phyloP scores from a whole-genome alignment of 345 rosid species.

The Cardiospermum halicacabum region DNA sequence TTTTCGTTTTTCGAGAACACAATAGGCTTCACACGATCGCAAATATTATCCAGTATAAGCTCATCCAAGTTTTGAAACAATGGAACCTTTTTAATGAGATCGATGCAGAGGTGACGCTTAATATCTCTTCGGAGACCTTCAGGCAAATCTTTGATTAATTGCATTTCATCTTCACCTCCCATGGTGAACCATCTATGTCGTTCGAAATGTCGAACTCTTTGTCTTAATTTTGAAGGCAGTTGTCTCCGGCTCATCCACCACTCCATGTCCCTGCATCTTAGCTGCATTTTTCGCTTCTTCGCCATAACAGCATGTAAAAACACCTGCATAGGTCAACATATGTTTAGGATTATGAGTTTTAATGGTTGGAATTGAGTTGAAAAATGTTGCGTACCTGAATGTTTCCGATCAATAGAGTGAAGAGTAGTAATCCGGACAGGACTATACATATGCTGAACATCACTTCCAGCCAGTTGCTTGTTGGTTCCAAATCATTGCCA shows the following conservation, averaged over 20 bases:
- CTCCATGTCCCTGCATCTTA: constrained; percentile 41
- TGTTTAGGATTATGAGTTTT: background rate
- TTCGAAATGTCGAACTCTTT: constrained; percentile 46
- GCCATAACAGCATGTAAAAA: constrained; percentile 55
- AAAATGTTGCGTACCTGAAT: constrained; percentile 39
- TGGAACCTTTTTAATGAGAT: constrained; percentile 59
- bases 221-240: constrained; percentile 41
- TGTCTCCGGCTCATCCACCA: constrained; percentile 72
- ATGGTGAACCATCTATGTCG: constrained; percentile 40
- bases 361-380: background rate
- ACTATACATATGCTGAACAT: constrained; percentile 52
- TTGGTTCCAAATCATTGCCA: constrained; percentile 58
- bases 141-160: constrained; percentile 47
- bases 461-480: constrained; percentile 52
- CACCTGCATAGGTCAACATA: constrained; percentile 27
- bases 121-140: constrained; percentile 63
- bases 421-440: constrained; percentile 47
- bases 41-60: constrained; percentile 54
- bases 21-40: constrained; percentile 51
- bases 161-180: constrained; percentile 55
- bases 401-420: constrained; percentile 57
- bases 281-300: constrained; percentile 46
- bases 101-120: constrained; percentile 51
- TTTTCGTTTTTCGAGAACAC: constrained; percentile 55
- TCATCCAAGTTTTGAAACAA: constrained; percentile 54